Evolutionary conservation across 2,329 filamentous ascomycete genomes (phyloP), one percentile per base, ranked within the genome.

Genomic region (Colletotrichum eremochloae): DNA sequence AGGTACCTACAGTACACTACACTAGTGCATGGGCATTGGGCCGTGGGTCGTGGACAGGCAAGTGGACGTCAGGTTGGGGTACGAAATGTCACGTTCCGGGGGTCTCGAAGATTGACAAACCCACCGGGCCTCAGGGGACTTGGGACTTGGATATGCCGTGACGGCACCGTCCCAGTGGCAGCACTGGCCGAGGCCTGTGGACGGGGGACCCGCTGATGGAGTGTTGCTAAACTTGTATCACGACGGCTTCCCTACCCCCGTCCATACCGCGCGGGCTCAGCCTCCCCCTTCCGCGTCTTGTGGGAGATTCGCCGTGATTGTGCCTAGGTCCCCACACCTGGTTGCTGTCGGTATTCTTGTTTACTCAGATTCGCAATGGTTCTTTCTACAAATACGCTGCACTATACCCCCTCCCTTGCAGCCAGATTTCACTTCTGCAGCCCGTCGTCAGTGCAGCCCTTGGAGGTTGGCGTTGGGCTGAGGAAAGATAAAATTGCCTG

Each of bases 181-280:
- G 33, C 20, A 29, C 24, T 33, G 53, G 33, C 20, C 9, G 53
- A 57, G 33, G 12, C 29, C 40, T 57, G 20, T 7, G 53, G 53
- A 50, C 33, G 60, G 60, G 46, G 15, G 61, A 38, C 24, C 33
- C 46, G 46, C 64, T 57, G 64, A 40, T 63, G 65, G 60, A 72
- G 60, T 69, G 69, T 63, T 72, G 66, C 69, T 69, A 69, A 72
- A 72, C 66, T 64, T 56, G 69, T 72, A 48, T 64, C 65, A 55
- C 36, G 58, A 48, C 55, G 40, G 62, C 55, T n/a, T 53, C 55
- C 62, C 29, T 15, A n/a, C 20, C 33, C 31, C 50, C 38, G 24
- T 55, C n/a, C 33, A 15, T 55, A n/a, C 52, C 33, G 20, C 46
- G 46, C 40, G 46, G 38, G 60, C 69, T 72, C 66, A 64, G 69